Evolutionary conservation across 192 early-diverging fungal species (phyloP), one percentile per base, ranked within the genome.

Genomic region (Umbelopsis sp.): DNA sequence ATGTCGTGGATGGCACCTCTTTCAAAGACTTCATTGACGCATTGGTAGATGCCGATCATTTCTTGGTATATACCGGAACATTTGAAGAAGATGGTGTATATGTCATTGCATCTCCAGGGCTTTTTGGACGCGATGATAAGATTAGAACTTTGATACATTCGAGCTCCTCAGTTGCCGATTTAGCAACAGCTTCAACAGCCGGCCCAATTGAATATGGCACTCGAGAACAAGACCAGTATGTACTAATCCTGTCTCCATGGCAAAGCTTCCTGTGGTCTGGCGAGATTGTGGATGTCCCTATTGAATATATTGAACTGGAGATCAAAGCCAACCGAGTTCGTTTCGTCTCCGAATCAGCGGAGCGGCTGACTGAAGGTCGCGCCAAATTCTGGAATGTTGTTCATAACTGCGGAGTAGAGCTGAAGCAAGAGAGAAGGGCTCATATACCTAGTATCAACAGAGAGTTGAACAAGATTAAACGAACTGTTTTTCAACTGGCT

Each of bases 41-140:
- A 67, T 81, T 96, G 46, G 87, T 88, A 8, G 81, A 86, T 47
- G 85, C 90, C 15, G 87, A 88, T 41, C 92, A 96, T 64, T 85
- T 91, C 49, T 79, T 96, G 67, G 86, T 94, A 0, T 89, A 88
- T 45, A 91, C 91, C 12, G 80, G 86, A 53, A 84, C 82, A 18
- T 91, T 89, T 74, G 89, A 94, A 74, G 81, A 78, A 30, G 82
- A 83, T 41, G 90, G 91, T 1, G 71, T 90, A 1, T 93, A 91
- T 66, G 85, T 96, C n/a, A 83, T 96, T 70, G 91, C 91, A 10
- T 89, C 87, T 70, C 88, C 88, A 50, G 69, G 68, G 1, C 58
- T 80, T 7, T 71, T 50, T 66, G 71, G 69, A 7, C 50, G 71
- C 13, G 53, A 55, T 16, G 67, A 75, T 10, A 53, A 27, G 10